A percentile compares a stretch with the other conserved stretches of the same genome.
These are phyloP conservation scores for Insectozyma bohioensis DNA, from an alignment of 1,139 yeast species.

Conservation along the genomic window DNA sequence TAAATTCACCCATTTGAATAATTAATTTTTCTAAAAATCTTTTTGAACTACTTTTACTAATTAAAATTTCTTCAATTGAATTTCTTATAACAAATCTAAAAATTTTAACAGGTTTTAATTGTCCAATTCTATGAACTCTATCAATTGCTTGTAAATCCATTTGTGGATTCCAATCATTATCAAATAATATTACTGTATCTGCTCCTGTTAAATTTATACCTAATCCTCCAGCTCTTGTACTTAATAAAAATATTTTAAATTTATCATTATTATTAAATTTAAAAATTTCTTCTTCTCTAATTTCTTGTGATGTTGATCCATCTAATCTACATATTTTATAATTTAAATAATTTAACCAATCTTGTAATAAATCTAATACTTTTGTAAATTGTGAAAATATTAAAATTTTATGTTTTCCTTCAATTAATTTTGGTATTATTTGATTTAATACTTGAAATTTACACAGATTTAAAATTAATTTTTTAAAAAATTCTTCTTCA, in stretches of 20 bases:
- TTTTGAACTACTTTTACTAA: constrained; percentile 76
- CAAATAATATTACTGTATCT: constrained; percentile 86
- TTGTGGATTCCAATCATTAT: constrained; percentile 97
- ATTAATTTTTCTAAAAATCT: constrained; percentile 78
- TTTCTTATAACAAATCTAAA: constrained; percentile 73
- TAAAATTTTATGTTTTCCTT: constrained; percentile 61
- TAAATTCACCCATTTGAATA: constrained; percentile 81
- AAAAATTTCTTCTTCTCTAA: constrained; percentile 63
- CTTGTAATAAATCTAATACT: constrained; percentile 73
- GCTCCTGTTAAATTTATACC: constrained; percentile 87
- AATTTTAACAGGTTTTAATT: constrained; percentile 75
- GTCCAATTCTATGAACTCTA: constrained; percentile 93
- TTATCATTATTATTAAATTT: constrained; percentile 44
- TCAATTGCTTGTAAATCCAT: constrained; percentile 96
- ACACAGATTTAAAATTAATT: constrained; percentile 53
- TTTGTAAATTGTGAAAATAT: constrained; percentile 84
- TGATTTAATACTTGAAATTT: constrained; percentile 72
- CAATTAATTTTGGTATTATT: constrained; percentile 50
- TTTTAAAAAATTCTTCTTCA: constrained; percentile 27
- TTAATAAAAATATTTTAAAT: constrained; percentile 60
- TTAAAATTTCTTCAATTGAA: constrained; percentile 79
- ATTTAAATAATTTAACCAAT: constrained; percentile 49
- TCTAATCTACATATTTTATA: constrained; percentile 65
- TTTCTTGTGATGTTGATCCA: constrained; percentile 67
- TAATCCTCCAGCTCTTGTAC: constrained; percentile 93